Conservation (phyloP, 805 yeast genomes). For the Kodamaea sagamina region DNA sequence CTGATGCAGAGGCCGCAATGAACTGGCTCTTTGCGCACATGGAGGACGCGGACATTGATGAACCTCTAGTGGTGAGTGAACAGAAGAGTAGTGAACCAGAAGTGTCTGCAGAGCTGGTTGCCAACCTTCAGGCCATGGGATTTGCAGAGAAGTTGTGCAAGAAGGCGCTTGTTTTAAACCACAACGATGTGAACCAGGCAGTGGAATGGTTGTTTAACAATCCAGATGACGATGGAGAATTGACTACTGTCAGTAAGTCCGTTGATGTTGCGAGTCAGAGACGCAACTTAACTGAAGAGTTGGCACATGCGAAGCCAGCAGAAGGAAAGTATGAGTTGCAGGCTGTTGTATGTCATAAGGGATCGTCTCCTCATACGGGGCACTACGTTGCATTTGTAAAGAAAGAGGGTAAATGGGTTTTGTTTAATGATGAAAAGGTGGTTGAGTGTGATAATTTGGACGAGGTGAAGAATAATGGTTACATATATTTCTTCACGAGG, state of each 20-base stretch:
- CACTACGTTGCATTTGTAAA: slow-evolving; percentile 82
- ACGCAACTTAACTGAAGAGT: slow-evolving; percentile 17
- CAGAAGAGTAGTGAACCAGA: slow-evolving; percentile 19
- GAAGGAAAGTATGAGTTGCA: slow-evolving; percentile 49
- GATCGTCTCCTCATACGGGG: slow-evolving; percentile 86
- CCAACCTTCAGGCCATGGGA: slow-evolving; percentile 72
- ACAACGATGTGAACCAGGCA: slow-evolving; percentile 68
- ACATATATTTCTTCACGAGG: slow-evolving; percentile 45
- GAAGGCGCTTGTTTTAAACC: slow-evolving; percentile 66
- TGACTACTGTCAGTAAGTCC: slow-evolving; percentile 26
- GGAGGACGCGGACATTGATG: slow-evolving; percentile 81
- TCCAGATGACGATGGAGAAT: slow-evolving; percentile 73
- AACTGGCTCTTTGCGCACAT: slow-evolving; percentile 88
- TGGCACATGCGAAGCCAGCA: slow-evolving; percentile 13
- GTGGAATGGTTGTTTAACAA: slow-evolving; percentile 89
- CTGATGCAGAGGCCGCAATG: slow-evolving; percentile 69
- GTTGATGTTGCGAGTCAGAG: slow-evolving; percentile 33
- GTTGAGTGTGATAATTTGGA: slow-evolving; percentile 52
- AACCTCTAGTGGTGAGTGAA: slow-evolving; percentile 43
- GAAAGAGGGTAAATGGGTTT: slow-evolving; percentile 60
- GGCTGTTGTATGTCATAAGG: slow-evolving; percentile 85
- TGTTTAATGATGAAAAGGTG: slow-evolving; percentile 89
- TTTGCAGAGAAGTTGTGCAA: slow-evolving; percentile 63
- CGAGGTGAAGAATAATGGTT: slow-evolving; percentile 50
- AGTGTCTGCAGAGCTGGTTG: slow-evolving; percentile 42